phyloP scores from a whole-genome alignment of 2,329 filamentous ascomycete species.

The Xylaria sp. region DNA sequence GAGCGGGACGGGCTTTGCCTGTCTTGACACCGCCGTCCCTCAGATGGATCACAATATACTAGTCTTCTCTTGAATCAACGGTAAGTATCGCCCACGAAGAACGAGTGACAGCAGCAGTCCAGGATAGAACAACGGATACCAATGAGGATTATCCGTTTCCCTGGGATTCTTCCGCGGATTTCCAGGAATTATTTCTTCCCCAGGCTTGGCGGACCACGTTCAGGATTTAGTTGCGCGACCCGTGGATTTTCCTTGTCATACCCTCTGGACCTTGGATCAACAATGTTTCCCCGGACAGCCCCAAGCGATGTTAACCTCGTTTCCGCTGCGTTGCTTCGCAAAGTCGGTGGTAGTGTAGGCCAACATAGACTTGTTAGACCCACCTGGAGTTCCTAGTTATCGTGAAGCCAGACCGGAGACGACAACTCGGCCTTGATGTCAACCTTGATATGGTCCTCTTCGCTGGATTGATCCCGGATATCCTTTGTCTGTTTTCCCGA shows the following conservation, averaged over 20 bases:
- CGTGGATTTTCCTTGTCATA: conserved; percentile 22
- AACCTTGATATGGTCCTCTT: background rate
- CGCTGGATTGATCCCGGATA: background rate
- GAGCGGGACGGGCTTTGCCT: conserved; percentile 20
- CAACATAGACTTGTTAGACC: conserved; percentile 13
- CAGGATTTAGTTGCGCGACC: conserved; percentile 17
- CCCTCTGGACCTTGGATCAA: conserved; percentile 10
- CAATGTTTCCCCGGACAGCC: conserved; percentile 8
- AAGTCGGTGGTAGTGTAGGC: conserved; percentile 24
- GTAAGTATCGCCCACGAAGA: conserved; percentile 45
- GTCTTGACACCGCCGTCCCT: conserved; percentile 30
- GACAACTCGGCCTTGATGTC: conserved; percentile 9
- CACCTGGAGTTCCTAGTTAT: conserved; percentile 11
- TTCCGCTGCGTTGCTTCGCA: conserved; percentile 28
- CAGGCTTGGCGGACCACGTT: conserved; percentile 16
- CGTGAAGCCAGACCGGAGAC: conserved; percentile 12
- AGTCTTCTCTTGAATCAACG: conserved; percentile 10
- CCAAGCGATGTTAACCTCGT: conserved; percentile 22
- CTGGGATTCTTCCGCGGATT: conserved; percentile 6
- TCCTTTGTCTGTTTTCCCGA: conserved; percentile 4
- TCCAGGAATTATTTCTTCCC: conserved; percentile 15
- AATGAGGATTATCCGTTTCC: conserved; percentile 19
- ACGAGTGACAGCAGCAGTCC: conserved; percentile 31
- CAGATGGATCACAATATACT: conserved; percentile 32
- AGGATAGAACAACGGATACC: conserved; percentile 20